A percentile compares a stretch with the other conserved stretches of the same genome.
These are phyloP conservation scores for Phragmites australis DNA, from an alignment of 176 grass and related monocot species.

Conservation along the genomic window DNA sequence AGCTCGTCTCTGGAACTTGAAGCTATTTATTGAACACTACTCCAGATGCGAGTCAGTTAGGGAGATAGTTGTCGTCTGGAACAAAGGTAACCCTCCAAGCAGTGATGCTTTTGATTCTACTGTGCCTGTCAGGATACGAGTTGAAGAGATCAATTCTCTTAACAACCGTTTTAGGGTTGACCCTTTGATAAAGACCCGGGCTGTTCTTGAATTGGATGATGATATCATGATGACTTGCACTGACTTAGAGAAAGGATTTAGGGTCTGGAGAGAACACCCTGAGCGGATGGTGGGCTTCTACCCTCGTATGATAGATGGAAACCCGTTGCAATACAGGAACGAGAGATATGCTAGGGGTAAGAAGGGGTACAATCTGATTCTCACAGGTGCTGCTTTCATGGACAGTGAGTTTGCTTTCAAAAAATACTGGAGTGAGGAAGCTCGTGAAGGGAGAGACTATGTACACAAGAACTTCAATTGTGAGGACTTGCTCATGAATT, in stretches of 20 bases:
- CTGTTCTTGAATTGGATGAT: constrained; percentile 93
- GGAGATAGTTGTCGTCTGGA: constrained; percentile 98
- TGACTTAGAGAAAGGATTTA: constrained; percentile 95
- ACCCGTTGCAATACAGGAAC: constrained; percentile 72
- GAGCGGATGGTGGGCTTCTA: constrained; percentile 89
- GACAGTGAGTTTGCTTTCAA: constrained; percentile 81
- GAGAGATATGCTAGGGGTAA: constrained; percentile 92
- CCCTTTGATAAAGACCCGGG: constrained; percentile 84
- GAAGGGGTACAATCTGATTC: constrained; percentile 85
- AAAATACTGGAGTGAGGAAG: constrained; percentile 85
- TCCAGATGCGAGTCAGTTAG: constrained; percentile 88
- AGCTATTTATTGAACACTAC: constrained; percentile 90
- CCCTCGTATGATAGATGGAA: constrained; percentile 80
- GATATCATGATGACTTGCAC: constrained; percentile 99
- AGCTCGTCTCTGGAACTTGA: constrained; percentile 94
- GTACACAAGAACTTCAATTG: constrained; percentile 95
- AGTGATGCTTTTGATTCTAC: constrained; percentile 69
- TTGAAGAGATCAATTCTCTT: constrained; percentile 85
- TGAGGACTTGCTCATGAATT: constrained; percentile 96
- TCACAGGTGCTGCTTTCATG: constrained; percentile 97
- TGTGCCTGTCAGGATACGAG: constrained; percentile 85
- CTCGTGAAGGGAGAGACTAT: constrained; percentile 68
- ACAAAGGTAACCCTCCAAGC: constrained; percentile 83
- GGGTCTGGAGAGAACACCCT: constrained; percentile 92
- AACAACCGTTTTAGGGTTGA: constrained; percentile 92